Base-by-base conservation (phyloP, 495 filamentous ascomycete genomes). In the Geopyxis carbonaria region DNA sequence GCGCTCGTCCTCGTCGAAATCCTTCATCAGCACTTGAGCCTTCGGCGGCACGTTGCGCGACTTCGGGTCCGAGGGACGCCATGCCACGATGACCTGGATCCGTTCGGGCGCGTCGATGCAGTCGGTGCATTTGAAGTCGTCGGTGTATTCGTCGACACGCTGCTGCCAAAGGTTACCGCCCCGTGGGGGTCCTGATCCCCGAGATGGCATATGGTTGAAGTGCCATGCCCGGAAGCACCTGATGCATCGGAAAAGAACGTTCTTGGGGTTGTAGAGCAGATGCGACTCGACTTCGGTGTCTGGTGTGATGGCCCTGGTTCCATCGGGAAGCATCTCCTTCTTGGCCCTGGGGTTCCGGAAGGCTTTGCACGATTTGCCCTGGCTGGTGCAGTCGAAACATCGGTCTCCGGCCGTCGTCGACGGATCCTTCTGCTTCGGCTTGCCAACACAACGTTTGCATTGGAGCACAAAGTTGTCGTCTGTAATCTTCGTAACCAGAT, bases 401-500 rank as follows among this genome's bases (percentile, higher is more conserved):
- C 58, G 54, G 36, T 76, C 73, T 22, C 79, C 68, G 43, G 75
- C 64, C 0, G 91, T 86, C 3, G 69, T 70, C 2, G 64, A 63
- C 1, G 53, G 44, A 47, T 94, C 80, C 48, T 80, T 87, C 35
- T 69, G 68, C 37, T 64, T 63, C 24, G 72, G 59, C 13, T 61
- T 51, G 16, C 78, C 73, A 30, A 94, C 62, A 51, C 91, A 99
- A 29, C 76, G 78, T 41, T 72, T 74, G 57, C 91, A 99, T 55
- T 99, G 91, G 24, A 95, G 61, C 27, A 95, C 75, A 48, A 89
- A 94, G 11, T 78, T 62, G 10, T 76, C 73, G 3, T 73, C 61
- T 3, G 61, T 72, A 33, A 94, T 63, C 56, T 93, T 95, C n/a
- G 89, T 94, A 18, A 91, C 82, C n/a, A 87, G 63, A 59, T 95